Base-by-base conservation (phyloP, 805 yeast genomes). In the Yarrowia osloensis region DNA sequence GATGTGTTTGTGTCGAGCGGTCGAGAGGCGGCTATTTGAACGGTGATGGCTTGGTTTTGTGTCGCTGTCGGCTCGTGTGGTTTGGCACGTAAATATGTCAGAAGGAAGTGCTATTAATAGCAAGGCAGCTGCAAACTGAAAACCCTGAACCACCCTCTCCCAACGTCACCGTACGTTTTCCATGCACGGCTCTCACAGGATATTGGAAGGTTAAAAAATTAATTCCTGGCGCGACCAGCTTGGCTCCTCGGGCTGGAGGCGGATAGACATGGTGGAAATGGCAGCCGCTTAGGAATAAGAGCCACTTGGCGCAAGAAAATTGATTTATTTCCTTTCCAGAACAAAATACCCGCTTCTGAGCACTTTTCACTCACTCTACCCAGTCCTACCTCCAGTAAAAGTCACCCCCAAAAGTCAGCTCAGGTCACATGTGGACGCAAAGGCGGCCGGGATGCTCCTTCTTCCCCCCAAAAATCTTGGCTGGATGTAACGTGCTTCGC, bases 121-220 rank as follows among this genome's bases (percentile, higher is more conserved):
- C 63, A 57, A 57, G 63, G 49, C 63, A 39, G 63, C 49, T 39
- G 63, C 63, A 57, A 57, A 57, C 49, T 28, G 63, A 57, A 57
- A 57, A 39, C 63, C 63, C 49, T 39, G 49, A 40, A 57, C 49
- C 49, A 19, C 28, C 63, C 37, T 15, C 44, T 28, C 63, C 63
- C 63, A 57, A 57, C 63, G 49, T 57, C 63, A 57, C 63, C 19
- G 28, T 39, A 13, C 63, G 17, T 39, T 2, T 15, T 19, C 19
- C 35, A 57, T 39, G 63, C 63, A 57, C 47, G 63, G 63, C 63
- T 39, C 49, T 57, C 49, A 40, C 63, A 57, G 63, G 63, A 57
- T 39, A 57, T 40, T 40, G 47, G 63, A 57, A 39, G 26, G 24
- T 24, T 37, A 54, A 54, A 54, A 46, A 50, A 33, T 15, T 31